Evolutionary conservation across 306 rosid species (phyloP), one percentile per base, ranked within the genome.

Genomic region (Vigna reflexopilosa): DNA sequence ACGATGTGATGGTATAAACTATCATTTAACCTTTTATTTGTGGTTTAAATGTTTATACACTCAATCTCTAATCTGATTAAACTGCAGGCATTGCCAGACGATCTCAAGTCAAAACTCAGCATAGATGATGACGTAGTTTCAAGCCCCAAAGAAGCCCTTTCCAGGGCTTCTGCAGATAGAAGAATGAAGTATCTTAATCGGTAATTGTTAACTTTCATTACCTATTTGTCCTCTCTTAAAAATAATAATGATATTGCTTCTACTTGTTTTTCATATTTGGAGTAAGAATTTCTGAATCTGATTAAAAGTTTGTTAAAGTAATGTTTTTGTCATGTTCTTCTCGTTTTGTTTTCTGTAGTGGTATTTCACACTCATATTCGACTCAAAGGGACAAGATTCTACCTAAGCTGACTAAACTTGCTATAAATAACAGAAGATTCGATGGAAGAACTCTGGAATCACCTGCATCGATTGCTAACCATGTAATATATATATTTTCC

Each of bases 131-230:
- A 95, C 72, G 62, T 80, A 24, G 84, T 84, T 87, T 89, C 90
- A 45, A 95, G 98, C 86, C 99, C 99, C 44, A 95, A 95, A 89
- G 99, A 95, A 82, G 99, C 99, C 77, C 96, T 95, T 79, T 91
- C 99, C 77, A 89, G 93, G 80, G 98, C 98, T 42, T 93, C 99
- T 22, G 93, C 98, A 49, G 99, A 95, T 85, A 90, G 93, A 86
- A 89, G 99, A 80, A 88, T 73, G 72, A 93, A 95, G 85, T 77
- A 91, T 81, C 97, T 93, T 42, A 93, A 82, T 76, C 86, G 99
- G 99, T 93, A 88, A 22, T 52, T 19, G 5, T 30, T 61, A 34
- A 77, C 61, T 81, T 74, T 70, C 57, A 57, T 73, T 38, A 30
- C 52, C 1, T 71, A 72, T 72, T 75, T 49, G 50, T 47, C 79